These are phyloP conservation scores for Podila verticillata DNA, from an alignment of 192 early-diverging fungal species.

Conservation along the genomic window DNA sequence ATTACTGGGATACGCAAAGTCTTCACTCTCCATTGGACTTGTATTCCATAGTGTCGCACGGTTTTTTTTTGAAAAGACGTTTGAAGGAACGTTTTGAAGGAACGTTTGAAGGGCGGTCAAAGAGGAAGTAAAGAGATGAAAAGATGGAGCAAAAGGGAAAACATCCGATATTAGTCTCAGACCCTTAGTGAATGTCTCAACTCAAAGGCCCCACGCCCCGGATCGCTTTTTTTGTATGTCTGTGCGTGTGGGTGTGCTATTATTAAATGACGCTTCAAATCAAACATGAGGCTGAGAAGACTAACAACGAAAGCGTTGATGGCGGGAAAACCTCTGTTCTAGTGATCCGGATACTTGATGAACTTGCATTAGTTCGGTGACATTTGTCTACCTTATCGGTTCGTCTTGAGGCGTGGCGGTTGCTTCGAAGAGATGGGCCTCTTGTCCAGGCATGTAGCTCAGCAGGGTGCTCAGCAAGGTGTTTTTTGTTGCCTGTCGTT, in stretches of 20 bases:
- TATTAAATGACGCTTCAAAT: too few species aligned
- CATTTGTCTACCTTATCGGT: too few species aligned
- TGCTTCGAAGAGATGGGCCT: not conserved
- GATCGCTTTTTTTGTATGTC: too few species aligned
- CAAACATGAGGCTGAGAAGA: too few species aligned
- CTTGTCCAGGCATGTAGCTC: slow-evolving; percentile 1
- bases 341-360: too few species aligned
- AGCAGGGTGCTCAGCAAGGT: not conserved
- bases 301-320: too few species aligned
- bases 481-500: not conserved
- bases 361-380: too few species aligned
- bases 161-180: not conserved
- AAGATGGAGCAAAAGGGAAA: not conserved
- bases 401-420: too few species aligned
- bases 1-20: slow-evolving; percentile 45
- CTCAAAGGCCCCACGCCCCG: not conserved
- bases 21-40: slow-evolving; percentile 28
- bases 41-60: not conserved
- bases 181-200: not conserved
- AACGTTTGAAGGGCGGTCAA: slow-evolving; percentile 3
- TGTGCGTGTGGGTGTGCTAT: too few species aligned
- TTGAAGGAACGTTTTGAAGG: not conserved
- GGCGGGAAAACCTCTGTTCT: too few species aligned
- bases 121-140: not conserved
- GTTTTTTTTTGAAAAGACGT: not conserved